phyloP scores from a whole-genome alignment of 805 yeast species.

The Ogataea degrootiae region DNA sequence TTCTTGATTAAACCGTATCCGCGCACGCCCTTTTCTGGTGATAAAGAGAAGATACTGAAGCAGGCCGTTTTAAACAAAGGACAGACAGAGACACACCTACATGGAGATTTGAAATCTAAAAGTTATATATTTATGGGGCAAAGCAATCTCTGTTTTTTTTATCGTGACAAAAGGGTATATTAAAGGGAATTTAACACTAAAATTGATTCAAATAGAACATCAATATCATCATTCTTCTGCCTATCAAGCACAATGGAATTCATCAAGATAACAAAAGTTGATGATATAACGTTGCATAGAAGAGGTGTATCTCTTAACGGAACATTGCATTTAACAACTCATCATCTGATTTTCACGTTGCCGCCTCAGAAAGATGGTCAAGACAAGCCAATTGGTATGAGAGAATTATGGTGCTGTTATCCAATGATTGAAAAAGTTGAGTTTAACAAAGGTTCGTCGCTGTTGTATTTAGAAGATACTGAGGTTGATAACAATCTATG shows the following conservation, averaged over 20 bases:
- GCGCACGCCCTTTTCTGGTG: not conserved
- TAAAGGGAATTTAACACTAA: not conserved
- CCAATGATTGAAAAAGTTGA: slow-evolving; percentile 70
- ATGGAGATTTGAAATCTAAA: too few species aligned
- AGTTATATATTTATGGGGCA: too few species aligned
- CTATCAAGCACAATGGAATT: slow-evolving; percentile 45
- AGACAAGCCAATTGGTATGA: slow-evolving; percentile 22
- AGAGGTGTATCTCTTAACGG: slow-evolving; percentile 56
- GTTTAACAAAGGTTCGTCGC: slow-evolving; percentile 51
- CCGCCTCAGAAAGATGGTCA: slow-evolving; percentile 10
- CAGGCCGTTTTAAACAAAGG: too few species aligned
- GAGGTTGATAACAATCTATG: slow-evolving; percentile 15
- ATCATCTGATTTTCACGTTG: slow-evolving; percentile 63
- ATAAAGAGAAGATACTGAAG: too few species aligned
- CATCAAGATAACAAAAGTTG: slow-evolving; percentile 48
- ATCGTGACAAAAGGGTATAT: too few species aligned
- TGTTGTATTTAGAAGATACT: slow-evolving; percentile 16
- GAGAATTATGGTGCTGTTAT: slow-evolving; percentile 89
- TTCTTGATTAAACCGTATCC: not conserved
- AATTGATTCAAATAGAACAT: not conserved
- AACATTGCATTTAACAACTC: slow-evolving; percentile 64
- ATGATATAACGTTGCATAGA: slow-evolving; percentile 44
- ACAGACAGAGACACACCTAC: not conserved
- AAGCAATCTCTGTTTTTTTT: too few species aligned
- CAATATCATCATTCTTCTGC: not conserved